Conservation (phyloP, 108 stramenopile species). For the Skeletonema costatum region DNA sequence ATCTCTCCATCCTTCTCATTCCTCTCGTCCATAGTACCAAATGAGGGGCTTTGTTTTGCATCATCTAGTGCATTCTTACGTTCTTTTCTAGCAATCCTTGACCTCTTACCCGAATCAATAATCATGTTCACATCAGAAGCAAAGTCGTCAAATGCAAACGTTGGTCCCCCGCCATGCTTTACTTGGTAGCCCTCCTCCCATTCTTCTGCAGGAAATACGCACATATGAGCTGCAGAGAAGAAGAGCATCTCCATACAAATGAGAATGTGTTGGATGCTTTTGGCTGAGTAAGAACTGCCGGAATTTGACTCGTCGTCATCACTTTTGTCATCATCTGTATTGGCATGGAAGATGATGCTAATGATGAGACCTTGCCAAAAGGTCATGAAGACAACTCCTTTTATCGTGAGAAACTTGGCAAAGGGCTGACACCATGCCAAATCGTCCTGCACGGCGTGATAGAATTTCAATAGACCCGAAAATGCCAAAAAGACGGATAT, state of each 20-base stretch:
- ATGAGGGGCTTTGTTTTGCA: background rate
- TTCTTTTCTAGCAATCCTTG: slow-evolving; percentile 17
- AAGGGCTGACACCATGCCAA: slow-evolving; percentile 86
- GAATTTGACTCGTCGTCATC: slow-evolving; percentile 18
- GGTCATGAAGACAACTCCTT: slow-evolving; percentile 89
- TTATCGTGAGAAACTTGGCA: slow-evolving; percentile 87
- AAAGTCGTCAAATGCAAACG: slow-evolving; percentile 78
- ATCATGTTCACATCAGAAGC: slow-evolving; percentile 63
- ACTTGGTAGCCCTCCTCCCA: slow-evolving; percentile 78
- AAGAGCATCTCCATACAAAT: slow-evolving; percentile 94
- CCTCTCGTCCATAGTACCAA: background rate
- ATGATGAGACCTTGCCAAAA: slow-evolving; percentile 88
- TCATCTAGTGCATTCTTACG: background rate
- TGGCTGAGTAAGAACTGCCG: slow-evolving; percentile 37
- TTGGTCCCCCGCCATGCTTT: slow-evolving; percentile 45
- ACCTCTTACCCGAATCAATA: slow-evolving; percentile 39
- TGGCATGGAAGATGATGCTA: slow-evolving; percentile 57
- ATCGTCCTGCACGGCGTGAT: slow-evolving; percentile 80
- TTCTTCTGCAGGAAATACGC: slow-evolving; percentile 90
- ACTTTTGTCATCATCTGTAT: slow-evolving; percentile 47
- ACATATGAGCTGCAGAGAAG: slow-evolving; percentile 78
- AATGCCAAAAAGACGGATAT: slow-evolving; percentile 87
- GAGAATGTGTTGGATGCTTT: slow-evolving; percentile 71
- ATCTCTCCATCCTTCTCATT: background rate
- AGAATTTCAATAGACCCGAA: slow-evolving; percentile 82